Conservation (phyloP, 2,329 filamentous ascomycete genomes). For the Thielaviopsis musarum region DNA sequence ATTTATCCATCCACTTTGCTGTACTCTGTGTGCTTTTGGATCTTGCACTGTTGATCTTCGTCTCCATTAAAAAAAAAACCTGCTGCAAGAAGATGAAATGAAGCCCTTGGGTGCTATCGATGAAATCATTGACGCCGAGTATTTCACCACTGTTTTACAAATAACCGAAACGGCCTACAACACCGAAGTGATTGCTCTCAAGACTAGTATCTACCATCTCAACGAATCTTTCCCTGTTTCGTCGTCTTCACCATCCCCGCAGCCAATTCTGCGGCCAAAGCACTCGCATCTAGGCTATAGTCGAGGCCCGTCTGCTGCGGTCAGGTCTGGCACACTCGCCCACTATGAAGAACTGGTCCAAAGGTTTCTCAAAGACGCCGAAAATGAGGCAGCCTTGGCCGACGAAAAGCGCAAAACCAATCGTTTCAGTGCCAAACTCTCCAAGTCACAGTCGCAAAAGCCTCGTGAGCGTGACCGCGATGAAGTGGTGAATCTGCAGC, state of each 20-base stretch:
- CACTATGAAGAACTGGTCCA: slow-evolving; percentile 5
- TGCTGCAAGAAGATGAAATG: slow-evolving; percentile 8
- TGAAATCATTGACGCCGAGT: slow-evolving; percentile 11
- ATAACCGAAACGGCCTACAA: slow-evolving; percentile 6
- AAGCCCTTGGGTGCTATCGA: slow-evolving; percentile 5
- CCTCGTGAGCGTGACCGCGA: slow-evolving; percentile 8
- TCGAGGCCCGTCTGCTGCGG: background rate
- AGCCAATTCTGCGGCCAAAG: background rate
- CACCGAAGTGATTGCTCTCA: slow-evolving; percentile 6
- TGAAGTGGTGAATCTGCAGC: background rate
- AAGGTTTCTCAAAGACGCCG: background rate
- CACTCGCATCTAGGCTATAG: background rate
- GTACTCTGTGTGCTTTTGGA: background rate
- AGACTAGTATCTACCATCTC: slow-evolving; percentile 10
- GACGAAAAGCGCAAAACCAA: background rate
- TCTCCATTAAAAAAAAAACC: background rate
- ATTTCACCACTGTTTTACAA: slow-evolving; percentile 7
- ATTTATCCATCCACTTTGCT: background rate
- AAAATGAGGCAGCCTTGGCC: background rate
- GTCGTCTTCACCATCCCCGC: background rate
- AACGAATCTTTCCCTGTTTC: slow-evolving; percentile 3
- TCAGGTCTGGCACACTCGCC: slow-evolving; percentile 2
- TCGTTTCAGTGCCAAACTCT: slow-evolving; percentile 1
- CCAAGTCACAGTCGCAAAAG: slow-evolving; percentile 1
- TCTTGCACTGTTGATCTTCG: background rate